A percentile compares a stretch with the other conserved stretches of the same genome.
Evolutionary conservation across 768 basidiomycete species (phyloP).

Genomic region (Lactarius pseudohatsudake): DNA sequence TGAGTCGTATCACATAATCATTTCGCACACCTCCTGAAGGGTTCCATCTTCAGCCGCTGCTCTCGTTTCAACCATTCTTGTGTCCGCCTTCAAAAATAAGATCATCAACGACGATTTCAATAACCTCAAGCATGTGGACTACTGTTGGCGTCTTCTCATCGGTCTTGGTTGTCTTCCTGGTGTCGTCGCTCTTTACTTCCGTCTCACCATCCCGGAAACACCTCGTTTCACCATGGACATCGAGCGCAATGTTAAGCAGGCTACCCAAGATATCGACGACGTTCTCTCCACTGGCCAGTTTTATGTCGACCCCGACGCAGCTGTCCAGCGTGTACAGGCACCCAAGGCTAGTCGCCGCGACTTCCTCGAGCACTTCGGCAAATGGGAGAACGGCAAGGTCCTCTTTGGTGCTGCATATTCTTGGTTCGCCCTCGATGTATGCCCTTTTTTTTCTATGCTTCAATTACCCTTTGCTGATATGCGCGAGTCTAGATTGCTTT

Average conservation of each 20-base stretch:
- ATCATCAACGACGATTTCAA: conserved; percentile 48
- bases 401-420: conserved; percentile 77
- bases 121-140: conserved; percentile 57
- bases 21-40: not conserved
- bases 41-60: conserved; percentile 49
- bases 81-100: conserved; percentile 63
- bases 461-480: not conserved
- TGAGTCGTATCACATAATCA: conserved; percentile 36
- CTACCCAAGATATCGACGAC: conserved; percentile 67
- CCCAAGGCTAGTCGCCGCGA: conserved; percentile 70
- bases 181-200: conserved; percentile 83
- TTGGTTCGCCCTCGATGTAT: conserved; percentile 85
- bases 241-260: conserved; percentile 78
- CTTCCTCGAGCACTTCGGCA: conserved; percentile 64
- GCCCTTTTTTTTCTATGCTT: conserved; percentile 43
- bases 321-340: conserved; percentile 58
- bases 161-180: conserved; percentile 86
- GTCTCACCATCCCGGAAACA: conserved; percentile 89
- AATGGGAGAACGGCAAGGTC: conserved; percentile 78
- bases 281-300: conserved; percentile 54
- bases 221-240: conserved; percentile 93
- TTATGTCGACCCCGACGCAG: conserved; percentile 53
- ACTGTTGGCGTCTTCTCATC: conserved; percentile 84
- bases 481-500: conserved; percentile 62
- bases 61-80: conserved; percentile 62